These are phyloP conservation scores for Podospora conica DNA, from an alignment of 495 filamentous ascomycete genomes.

Conservation along the genomic window DNA sequence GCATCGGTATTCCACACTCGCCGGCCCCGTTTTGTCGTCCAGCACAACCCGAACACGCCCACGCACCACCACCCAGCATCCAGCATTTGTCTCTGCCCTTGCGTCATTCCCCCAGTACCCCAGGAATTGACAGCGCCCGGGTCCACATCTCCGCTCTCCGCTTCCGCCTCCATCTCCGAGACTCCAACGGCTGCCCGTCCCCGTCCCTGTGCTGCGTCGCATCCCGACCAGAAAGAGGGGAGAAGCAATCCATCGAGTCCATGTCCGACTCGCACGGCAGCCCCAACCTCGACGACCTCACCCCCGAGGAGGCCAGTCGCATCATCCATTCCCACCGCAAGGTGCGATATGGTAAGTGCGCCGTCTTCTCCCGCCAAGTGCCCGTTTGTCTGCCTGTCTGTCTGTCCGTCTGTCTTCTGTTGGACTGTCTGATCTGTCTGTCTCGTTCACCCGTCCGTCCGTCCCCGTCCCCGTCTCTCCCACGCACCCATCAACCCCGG, in stretches of 20 bases:
- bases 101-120: neutral
- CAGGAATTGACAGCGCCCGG: neutral
- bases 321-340: slow-evolving; percentile 56
- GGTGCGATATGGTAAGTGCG: slow-evolving; percentile 51
- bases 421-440: neutral
- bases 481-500: neutral
- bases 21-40: neutral
- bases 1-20: slow-evolving; percentile 28
- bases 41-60: neutral
- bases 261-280: slow-evolving; percentile 36
- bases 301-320: slow-evolving; percentile 50
- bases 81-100: neutral
- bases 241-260: neutral
- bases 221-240: neutral
- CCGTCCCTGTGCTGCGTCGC: neutral
- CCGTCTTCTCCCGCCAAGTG: too few relatives aligned
- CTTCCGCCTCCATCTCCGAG: too few relatives aligned
- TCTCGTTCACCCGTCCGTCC: neutral
- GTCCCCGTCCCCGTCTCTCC: neutral
- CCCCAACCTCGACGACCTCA: slow-evolving; percentile 42
- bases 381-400: neutral
- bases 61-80: neutral
- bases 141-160: neutral
- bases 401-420: neutral
- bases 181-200: neutral